Evolutionary conservation across 176 grass and related monocot species (phyloP).

Genomic region (Triticum urartu): DNA sequence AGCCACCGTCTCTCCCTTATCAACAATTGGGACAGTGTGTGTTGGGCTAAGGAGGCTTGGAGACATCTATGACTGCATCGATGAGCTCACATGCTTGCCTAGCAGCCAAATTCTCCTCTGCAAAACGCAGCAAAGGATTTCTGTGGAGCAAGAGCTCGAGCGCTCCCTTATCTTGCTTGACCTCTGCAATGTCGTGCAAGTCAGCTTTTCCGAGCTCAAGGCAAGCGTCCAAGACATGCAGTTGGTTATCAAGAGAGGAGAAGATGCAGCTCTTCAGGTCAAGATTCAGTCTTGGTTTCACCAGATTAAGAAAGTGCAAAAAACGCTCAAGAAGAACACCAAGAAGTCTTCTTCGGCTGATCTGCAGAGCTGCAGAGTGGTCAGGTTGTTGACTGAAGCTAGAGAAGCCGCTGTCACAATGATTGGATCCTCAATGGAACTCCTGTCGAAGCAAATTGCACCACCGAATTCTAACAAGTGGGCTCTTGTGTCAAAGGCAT

Average conservation of each 20-base stretch:
- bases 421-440: slow-evolving; percentile 16
- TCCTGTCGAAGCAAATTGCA: slow-evolving; percentile 22
- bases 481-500: slow-evolving; percentile 46
- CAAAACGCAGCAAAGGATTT: slow-evolving; percentile 30
- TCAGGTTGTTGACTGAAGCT: slow-evolving; percentile 42
- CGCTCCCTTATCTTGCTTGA: slow-evolving; percentile 45
- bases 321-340: slow-evolving; percentile 38
- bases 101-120: slow-evolving; percentile 49
- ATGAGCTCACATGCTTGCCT: slow-evolving; percentile 33
- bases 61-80: slow-evolving; percentile 29
- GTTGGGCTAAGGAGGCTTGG: slow-evolving; percentile 18
- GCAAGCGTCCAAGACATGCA: slow-evolving; percentile 33
- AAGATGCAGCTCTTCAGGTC: slow-evolving; percentile 15
- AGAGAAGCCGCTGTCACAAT: slow-evolving; percentile 36
- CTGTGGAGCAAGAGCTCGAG: slow-evolving; percentile 52
- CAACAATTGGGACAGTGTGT: background rate
- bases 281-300: slow-evolving; percentile 42
- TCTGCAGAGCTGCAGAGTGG: slow-evolving; percentile 19
- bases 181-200: slow-evolving; percentile 27
- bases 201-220: slow-evolving; percentile 38
- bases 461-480: slow-evolving; percentile 38
- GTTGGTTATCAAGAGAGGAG: slow-evolving; percentile 37
- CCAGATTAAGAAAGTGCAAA: slow-evolving; percentile 43
- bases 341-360: slow-evolving; percentile 24
- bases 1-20: background rate